phyloP scores from a whole-genome alignment of 2,329 filamentous ascomycete genomes.

The Sporothrix schenckii region DNA sequence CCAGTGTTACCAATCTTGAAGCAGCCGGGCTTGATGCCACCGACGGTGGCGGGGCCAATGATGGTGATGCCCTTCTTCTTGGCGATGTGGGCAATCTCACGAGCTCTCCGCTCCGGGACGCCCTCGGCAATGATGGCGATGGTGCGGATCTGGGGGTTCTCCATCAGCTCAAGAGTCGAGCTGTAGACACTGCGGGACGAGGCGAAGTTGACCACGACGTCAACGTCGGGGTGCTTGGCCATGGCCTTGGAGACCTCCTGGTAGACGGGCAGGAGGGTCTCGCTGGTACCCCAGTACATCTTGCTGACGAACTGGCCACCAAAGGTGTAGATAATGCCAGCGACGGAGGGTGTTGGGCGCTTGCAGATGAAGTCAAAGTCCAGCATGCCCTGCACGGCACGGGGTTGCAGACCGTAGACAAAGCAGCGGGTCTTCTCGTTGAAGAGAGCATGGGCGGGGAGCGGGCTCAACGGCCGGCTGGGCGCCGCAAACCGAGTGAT shows the following conservation, averaged over 20 bases:
- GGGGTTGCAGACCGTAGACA: constrained; percentile 97
- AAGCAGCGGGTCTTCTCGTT: constrained; percentile 99
- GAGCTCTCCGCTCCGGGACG: constrained; percentile 97
- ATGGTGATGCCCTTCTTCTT: constrained; percentile 99
- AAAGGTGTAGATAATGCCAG: constrained; percentile 99
- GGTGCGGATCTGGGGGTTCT: constrained; percentile 93
- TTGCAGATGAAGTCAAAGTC: constrained; percentile 99
- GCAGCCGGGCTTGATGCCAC: constrained; percentile 98
- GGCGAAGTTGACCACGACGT: constrained; percentile 98
- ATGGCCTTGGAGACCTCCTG: constrained; percentile 91
- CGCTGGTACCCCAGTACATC: constrained; percentile 99
- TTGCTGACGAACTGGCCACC: constrained; percentile 99
- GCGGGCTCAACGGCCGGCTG: constrained; percentile 87
- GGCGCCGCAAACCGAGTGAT: constrained; percentile 94
- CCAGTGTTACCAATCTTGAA: constrained; percentile 99
- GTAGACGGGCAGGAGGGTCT: constrained; percentile 98
- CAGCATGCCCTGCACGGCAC: constrained; percentile 89
- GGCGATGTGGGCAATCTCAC: constrained; percentile 95
- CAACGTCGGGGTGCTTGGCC: constrained; percentile 94
- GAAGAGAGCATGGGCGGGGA: constrained; percentile 88
- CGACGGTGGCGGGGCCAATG: constrained; percentile 96
- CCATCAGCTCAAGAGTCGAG: constrained; percentile 98
- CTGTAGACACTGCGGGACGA: constrained; percentile 98
- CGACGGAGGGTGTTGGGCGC: constrained; percentile 91
- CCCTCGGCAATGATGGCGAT: constrained; percentile 99